Base-by-base conservation (phyloP, 306 rosid genomes). In the Begonia masoniana region DNA sequence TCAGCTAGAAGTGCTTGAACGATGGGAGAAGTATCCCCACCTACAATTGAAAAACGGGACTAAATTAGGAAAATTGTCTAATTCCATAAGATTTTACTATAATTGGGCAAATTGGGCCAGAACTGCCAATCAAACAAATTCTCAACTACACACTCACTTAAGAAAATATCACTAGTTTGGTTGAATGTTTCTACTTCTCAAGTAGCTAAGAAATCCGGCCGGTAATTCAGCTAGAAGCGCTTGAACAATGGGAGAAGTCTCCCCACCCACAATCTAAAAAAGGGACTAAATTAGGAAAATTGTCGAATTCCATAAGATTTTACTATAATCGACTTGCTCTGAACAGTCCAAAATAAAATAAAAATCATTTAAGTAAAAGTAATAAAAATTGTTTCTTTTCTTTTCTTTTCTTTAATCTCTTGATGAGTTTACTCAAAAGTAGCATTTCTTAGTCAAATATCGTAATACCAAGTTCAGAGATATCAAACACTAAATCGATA, bases 1-100 rank as follows among this genome's bases (percentile, higher is more conserved):
- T 92, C 96, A 45, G 95, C 96, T 66, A 92, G 70, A 65, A 92
- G 88, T 61, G 83, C 89, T 79, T 92, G 93, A 84, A 92, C 95
- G 68, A 92, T 87, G 7, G 39, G 39, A 23, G 99, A 83, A 56
- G 79, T 67, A 62, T 74, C 89, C 65, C 99, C 96, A 87, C 80
- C 96, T 92, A 85, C 68, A 70, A 59, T 19, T 26, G 14, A 26
- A 41, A 41, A n/a, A 50, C 21, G 13, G 51, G 51, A n/a, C 19
- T 1, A 17, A 17, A 17, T 17, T 17, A 17, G 1, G 19, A 17
- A 17, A 17, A 17, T 17, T 17, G 19, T 1, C 19, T 1, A 17
- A 17, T 17, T 17, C 19, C 19, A 17, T 17, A 39, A 17, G 17
- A 48, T 41, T 62, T 21, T 12, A 49, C 42, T 13, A n/a, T n/a